Evolutionary conservation across 2,329 filamentous ascomycete genomes (phyloP).

Genomic region (Botrytis squamosa): DNA sequence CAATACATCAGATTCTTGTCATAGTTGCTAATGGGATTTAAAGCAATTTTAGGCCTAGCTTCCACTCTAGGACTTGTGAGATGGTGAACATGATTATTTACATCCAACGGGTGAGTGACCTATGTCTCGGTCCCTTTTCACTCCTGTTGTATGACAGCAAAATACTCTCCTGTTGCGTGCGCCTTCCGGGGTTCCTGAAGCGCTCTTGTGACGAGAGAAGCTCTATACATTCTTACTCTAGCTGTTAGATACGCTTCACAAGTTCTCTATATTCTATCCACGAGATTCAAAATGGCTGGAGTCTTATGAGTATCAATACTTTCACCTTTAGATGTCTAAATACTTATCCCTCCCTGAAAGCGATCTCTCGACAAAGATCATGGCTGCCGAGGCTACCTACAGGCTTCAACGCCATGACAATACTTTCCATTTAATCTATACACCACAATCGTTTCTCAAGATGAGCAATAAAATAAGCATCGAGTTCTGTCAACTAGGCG

Average conservation of each 20-base stretch:
- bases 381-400: neutral
- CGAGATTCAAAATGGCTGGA: neutral
- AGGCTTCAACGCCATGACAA: neutral
- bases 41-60: neutral
- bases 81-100: neutral
- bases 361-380: neutral
- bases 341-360: neutral
- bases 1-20: neutral
- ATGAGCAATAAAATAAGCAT: neutral
- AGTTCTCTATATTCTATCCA: neutral
- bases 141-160: neutral
- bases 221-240: neutral
- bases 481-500: neutral
- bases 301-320: neutral
- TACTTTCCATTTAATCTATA: neutral
- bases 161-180: neutral
- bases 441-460: neutral
- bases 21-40: neutral
- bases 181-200: neutral
- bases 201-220: neutral
- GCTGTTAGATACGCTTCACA: neutral
- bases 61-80: neutral
- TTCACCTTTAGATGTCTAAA: neutral
- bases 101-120: neutral
- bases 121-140: neutral